These are phyloP conservation scores for Coffea canephora DNA, from an alignment of 257 asterid genomes.

Conservation along the genomic window DNA sequence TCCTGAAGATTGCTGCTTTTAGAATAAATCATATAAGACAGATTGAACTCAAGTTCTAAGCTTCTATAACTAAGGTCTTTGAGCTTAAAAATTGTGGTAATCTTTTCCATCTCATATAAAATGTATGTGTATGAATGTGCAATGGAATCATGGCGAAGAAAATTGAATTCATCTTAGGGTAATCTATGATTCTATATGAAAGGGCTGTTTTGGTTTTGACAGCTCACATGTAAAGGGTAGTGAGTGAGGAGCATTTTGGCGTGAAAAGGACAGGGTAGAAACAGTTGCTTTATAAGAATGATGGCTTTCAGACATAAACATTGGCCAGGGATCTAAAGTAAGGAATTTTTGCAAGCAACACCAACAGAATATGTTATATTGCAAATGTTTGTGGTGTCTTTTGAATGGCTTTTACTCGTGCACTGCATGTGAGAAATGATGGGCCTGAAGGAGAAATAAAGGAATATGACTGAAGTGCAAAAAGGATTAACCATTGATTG, in stretches of 20 bases:
- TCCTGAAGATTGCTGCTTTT: not conserved
- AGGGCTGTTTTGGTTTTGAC: not conserved
- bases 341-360: not conserved
- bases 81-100: not conserved
- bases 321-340: not conserved
- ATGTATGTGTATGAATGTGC: not conserved
- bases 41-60: not conserved
- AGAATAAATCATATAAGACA: not conserved
- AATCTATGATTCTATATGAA: not conserved
- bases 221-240: not conserved
- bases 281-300: not conserved
- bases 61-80: not conserved
- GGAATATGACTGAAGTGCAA: not conserved
- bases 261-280: not conserved
- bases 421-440: conserved; percentile 89
- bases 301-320: not conserved
- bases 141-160: not conserved
- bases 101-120: not conserved
- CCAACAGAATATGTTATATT: conserved; percentile 53
- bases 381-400: conserved; percentile 26
- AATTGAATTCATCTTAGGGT: not conserved
- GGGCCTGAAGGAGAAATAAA: conserved; percentile 3
- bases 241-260: not conserved
- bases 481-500: not conserved
- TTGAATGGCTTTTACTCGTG: conserved; percentile 11